These are phyloP conservation scores for Hypoxylon intermedium DNA, from an alignment of 495 filamentous ascomycete genomes.

Conservation along the genomic window DNA sequence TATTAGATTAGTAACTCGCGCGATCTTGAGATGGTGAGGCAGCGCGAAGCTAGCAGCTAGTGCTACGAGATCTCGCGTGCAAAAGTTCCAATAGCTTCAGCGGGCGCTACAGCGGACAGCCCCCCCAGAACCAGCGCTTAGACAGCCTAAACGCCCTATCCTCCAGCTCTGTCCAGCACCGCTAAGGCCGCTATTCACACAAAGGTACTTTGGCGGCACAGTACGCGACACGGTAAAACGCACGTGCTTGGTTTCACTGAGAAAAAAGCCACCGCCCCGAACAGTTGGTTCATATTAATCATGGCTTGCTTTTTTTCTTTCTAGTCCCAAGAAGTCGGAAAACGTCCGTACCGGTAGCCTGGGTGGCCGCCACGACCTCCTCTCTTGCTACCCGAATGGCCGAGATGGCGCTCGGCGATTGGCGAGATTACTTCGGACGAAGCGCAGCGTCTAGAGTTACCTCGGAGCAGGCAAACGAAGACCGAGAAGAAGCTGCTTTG, in stretches of 20 bases:
- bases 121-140: constrained; percentile 13
- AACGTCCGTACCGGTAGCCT: neutral
- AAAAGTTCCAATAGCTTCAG: constrained; percentile 15
- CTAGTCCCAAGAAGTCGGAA: constrained; percentile 5
- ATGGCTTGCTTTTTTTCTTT: constrained; percentile 2
- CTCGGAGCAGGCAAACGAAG: neutral
- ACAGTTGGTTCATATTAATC: constrained; percentile 17
- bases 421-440: neutral
- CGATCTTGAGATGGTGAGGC: neutral
- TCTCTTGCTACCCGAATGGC: neutral
- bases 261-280: constrained; percentile 29
- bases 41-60: neutral
- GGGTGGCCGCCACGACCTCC: neutral
- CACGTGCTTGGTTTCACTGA: constrained; percentile 15
- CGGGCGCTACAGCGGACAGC: neutral
- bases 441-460: neutral
- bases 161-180: too few relatives aligned
- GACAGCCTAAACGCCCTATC: neutral
- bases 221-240: neutral
- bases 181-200: too few relatives aligned
- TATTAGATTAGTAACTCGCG: neutral
- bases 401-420: constrained; percentile 17
- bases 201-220: neutral
- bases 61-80: neutral
- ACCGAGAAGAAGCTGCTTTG: neutral